Percentiles rank a stretch among this genome's conserved stretches.
Conservation (phyloP, 768 basidiomycete genomes). For the Suillus cothurnatus region DNA sequence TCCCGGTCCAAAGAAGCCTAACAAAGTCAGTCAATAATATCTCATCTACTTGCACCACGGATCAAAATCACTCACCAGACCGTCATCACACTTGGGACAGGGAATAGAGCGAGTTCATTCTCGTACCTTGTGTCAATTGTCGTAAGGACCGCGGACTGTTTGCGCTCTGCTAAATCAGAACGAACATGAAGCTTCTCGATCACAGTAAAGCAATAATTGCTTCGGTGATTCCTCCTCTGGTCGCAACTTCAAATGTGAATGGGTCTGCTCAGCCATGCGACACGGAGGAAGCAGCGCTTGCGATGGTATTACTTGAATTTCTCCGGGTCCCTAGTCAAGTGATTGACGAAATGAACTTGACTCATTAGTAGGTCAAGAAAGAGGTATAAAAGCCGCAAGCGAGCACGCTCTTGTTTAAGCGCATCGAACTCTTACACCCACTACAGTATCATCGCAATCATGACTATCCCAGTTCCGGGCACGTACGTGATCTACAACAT, state of each 20-base stretch:
- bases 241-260: background rate
- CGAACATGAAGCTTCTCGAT: background rate
- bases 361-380: background rate
- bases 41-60: background rate
- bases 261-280: background rate
- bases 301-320: background rate
- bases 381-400: background rate
- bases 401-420: background rate
- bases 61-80: background rate
- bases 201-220: background rate
- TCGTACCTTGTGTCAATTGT: background rate
- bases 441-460: background rate
- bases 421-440: background rate
- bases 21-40: background rate
- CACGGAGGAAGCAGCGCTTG: background rate
- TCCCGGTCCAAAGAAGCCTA: background rate
- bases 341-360: background rate
- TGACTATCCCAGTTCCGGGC: conserved; percentile 1
- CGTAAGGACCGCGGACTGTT: background rate
- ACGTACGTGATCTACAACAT: conserved; percentile 3
- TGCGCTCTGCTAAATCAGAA: background rate
- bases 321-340: no score
- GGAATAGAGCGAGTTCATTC: background rate
- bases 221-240: background rate
- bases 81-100: background rate